These are phyloP conservation scores for Hypoxylon crocopeplum DNA, from an alignment of 495 filamentous ascomycete species.

Conservation along the genomic window DNA sequence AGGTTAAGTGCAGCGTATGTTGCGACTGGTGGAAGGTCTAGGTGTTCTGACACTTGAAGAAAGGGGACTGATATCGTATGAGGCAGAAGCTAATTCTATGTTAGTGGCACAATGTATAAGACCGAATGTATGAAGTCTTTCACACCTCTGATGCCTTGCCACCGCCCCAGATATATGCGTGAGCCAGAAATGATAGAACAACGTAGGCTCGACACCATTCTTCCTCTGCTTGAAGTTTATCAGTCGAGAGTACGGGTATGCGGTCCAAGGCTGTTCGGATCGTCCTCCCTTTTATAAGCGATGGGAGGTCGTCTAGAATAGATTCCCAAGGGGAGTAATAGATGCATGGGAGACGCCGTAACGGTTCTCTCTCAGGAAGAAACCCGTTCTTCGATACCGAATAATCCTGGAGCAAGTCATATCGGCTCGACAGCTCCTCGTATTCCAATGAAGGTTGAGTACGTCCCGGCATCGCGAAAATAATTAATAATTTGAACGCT, in stretches of 20 bases:
- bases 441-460: constrained; percentile 2
- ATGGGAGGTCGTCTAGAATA: constrained; percentile 78
- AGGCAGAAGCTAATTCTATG: constrained; percentile 62
- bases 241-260: constrained; percentile 79
- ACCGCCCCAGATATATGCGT: constrained; percentile 82
- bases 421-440: neutral
- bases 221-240: constrained; percentile 71
- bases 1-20: constrained; percentile 88
- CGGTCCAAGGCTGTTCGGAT: constrained; percentile 73
- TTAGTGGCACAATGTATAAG: constrained; percentile 1
- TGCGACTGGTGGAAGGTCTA: constrained; percentile 86
- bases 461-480: constrained; percentile 18
- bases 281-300: constrained; percentile 76
- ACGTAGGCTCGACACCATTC: constrained; percentile 93
- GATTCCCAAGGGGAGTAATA: constrained; percentile 93
- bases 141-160: constrained; percentile 42
- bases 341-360: constrained; percentile 75
- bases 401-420: constrained; percentile 17
- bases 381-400: constrained; percentile 68
- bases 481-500: neutral
- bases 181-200: constrained; percentile 81
- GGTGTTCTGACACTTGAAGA: constrained; percentile 72
- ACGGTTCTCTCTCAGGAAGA: constrained; percentile 76
- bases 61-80: constrained; percentile 81
- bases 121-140: neutral